These are phyloP conservation scores for Canavalia gladiata DNA, from an alignment of 306 rosid genomes.

Conservation along the genomic window DNA sequence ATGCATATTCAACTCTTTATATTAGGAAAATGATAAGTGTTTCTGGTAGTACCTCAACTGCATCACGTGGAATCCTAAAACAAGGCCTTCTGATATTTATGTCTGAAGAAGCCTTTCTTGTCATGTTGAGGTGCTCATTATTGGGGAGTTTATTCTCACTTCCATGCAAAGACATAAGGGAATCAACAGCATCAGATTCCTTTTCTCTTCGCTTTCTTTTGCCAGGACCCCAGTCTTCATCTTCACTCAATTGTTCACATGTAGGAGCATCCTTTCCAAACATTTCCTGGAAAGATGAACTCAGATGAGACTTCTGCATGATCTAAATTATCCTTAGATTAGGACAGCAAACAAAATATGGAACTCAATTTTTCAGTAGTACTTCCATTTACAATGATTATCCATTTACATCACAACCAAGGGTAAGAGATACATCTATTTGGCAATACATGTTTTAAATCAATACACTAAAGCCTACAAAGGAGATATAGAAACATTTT, in stretches of 20 bases:
- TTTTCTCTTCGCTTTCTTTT: constrained; percentile 78
- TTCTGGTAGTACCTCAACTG: constrained; percentile 70
- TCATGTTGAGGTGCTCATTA: constrained; percentile 40
- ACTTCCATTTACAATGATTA: constrained; percentile 17
- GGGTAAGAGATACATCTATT: constrained; percentile 15
- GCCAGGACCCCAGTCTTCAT: constrained; percentile 95
- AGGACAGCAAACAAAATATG: not conserved
- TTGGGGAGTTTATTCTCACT: constrained; percentile 60
- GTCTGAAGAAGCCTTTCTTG: constrained; percentile 43
- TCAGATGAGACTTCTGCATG: constrained; percentile 23
- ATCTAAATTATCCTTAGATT: constrained; percentile 20
- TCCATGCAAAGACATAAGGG: constrained; percentile 85
- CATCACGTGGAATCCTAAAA: constrained; percentile 77
- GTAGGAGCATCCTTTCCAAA: constrained; percentile 84
- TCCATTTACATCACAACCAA: constrained; percentile 25
- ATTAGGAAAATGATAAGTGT: not conserved
- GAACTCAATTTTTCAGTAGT: constrained; percentile 4
- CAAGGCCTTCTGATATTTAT: constrained; percentile 58
- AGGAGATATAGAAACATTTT: not conserved
- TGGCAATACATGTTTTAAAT: constrained; percentile 14
- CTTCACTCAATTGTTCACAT: constrained; percentile 80
- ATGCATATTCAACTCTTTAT: constrained; percentile 10
- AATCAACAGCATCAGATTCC: constrained; percentile 84
- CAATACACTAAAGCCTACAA: not conserved
- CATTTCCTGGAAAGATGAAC: constrained; percentile 71